Base-by-base conservation (phyloP, 176 grass and related monocot species). In the Phyllostachys edulis region DNA sequence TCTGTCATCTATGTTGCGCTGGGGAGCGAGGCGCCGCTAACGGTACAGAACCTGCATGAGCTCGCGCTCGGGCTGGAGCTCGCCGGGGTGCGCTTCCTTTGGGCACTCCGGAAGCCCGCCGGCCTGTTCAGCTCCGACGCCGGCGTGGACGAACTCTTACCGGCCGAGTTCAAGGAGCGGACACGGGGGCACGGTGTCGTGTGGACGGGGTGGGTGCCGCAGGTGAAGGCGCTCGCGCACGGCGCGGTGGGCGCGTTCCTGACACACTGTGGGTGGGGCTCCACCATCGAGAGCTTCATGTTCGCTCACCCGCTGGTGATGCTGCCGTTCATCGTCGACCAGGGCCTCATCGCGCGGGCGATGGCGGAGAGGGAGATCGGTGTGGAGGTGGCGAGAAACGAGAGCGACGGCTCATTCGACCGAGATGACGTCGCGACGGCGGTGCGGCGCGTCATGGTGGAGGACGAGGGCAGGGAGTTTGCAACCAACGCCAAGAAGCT, bases 211-310 rank as follows among this genome's bases (percentile, higher is more conserved):
- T 93, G 94, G 89, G 85, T 85, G 42, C 88, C 84, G 4, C 94
- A 96, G 80, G 52, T 83, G 50, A 7, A 59, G 7, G 77, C 86
- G 66, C 73, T 91, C 3, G 75, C 69, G 14, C 89, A 94, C 34
- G 36, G 3, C 41, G 86, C 87, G 0, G 79, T 82, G 14, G 87
- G 74, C 63, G 87, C 86, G 9, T 97, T 93, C 80, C 71, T 91
- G n/a, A 94, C 89, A 8, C 89, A 94, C 83, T 94, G 94, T 42
- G 94, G 92, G 2, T 93, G 85, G 85, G 85, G 94, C 29, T 91
- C 94, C 70, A 81, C 78, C 42, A 10, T 97, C 34, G 94, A 97
- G 72, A 51, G 81, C 71, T 44, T 97, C 63, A 32, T 34, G 11
- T 86, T 90, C 38, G 91, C 91, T n/a, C 89, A 60, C 17, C 91